Evolutionary conservation across 148 eudicot species (phyloP).

Genomic region (Dysphania ambrosioides): DNA sequence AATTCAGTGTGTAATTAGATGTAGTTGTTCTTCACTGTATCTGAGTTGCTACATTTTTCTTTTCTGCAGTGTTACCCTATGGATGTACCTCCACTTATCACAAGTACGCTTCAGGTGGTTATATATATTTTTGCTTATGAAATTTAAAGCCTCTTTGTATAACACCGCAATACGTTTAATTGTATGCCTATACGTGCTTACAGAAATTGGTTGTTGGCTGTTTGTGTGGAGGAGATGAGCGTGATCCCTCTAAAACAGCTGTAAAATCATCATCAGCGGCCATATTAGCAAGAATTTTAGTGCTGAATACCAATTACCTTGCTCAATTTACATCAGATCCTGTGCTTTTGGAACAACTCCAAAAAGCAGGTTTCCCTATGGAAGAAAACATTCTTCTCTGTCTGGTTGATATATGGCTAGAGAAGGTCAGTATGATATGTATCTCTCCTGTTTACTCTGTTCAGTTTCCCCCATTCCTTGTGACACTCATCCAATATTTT

Average conservation of each 20-base stretch:
- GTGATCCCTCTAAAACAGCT: slow-evolving; percentile 78
- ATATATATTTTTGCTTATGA: not conserved
- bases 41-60: slow-evolving; percentile 8
- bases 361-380: slow-evolving; percentile 63
- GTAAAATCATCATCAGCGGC: slow-evolving; percentile 87
- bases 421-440: slow-evolving; percentile 59
- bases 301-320: slow-evolving; percentile 81
- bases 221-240: slow-evolving; percentile 82
- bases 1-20: not conserved
- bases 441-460: not conserved
- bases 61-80: slow-evolving; percentile 75
- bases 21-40: not conserved
- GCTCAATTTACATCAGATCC: slow-evolving; percentile 87
- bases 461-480: not conserved
- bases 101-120: slow-evolving; percentile 79
- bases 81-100: slow-evolving; percentile 85
- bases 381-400: slow-evolving; percentile 89
- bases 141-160: slow-evolving; percentile 3
- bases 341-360: slow-evolving; percentile 60
- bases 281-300: slow-evolving; percentile 84
- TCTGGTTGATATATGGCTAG: slow-evolving; percentile 92
- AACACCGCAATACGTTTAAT: slow-evolving; percentile 10
- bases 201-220: slow-evolving; percentile 84
- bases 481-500: not conserved
- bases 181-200: slow-evolving; percentile 23